Conservation (phyloP, 2,329 filamentous ascomycete genomes). For the Metarhizium guizhouense region DNA sequence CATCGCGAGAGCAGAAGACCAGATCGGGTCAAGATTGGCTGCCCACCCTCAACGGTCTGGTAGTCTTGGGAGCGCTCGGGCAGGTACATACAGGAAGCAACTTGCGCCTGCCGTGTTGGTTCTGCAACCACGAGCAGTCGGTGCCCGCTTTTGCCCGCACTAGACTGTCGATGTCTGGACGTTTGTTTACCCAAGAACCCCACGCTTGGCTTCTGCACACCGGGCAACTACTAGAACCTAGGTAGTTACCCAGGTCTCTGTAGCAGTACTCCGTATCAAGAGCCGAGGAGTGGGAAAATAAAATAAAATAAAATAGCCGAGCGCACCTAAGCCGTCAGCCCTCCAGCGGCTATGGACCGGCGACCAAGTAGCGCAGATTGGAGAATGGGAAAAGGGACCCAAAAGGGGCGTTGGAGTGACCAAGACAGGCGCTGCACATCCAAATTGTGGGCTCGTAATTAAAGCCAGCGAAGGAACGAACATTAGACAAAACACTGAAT, state of each 20-base stretch:
- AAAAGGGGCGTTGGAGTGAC: too few species aligned
- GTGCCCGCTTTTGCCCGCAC: not conserved
- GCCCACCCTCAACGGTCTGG: not conserved
- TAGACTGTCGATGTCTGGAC: not conserved
- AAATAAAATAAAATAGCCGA: too few species aligned
- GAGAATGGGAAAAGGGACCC: too few species aligned
- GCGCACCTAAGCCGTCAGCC: too few species aligned
- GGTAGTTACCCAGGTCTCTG: not conserved
- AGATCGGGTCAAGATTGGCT: constrained; percentile 4
- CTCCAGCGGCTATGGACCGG: too few species aligned
- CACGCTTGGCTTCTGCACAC: not conserved
- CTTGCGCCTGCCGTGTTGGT: not conserved
- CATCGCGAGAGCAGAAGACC: constrained; percentile 11
- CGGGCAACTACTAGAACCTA: not conserved
- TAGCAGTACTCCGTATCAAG: too few species aligned
- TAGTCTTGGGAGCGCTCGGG: not conserved
- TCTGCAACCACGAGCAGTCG: not conserved
- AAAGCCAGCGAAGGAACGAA: not conserved
- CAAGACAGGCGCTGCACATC: too few species aligned
- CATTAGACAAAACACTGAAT: not conserved
- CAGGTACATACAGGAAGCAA: not conserved
- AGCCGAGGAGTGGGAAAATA: too few species aligned
- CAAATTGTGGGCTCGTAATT: too few species aligned
- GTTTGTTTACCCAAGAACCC: constrained; percentile 9
- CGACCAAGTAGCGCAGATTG: too few species aligned